Evolutionary conservation across 306 rosid species (phyloP).

Genomic region (Argentina anserina): DNA sequence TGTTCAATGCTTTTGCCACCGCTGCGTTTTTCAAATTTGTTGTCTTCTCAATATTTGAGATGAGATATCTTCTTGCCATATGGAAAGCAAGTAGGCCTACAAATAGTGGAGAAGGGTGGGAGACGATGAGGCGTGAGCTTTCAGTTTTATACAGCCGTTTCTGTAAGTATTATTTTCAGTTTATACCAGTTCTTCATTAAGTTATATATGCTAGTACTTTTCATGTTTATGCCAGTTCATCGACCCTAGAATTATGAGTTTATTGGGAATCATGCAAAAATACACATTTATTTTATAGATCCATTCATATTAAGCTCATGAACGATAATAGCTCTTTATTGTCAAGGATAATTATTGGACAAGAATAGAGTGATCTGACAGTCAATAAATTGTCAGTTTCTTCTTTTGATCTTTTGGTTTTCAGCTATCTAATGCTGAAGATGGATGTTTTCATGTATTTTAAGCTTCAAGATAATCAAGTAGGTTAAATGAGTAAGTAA

Average conservation of each 20-base stretch:
- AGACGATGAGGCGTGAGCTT: slow-evolving; percentile 95
- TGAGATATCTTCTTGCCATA: slow-evolving; percentile 99
- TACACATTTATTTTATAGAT: neutral
- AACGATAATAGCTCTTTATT: slow-evolving; percentile 1
- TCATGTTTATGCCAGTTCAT: neutral
- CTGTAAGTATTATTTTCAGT: slow-evolving; percentile 54
- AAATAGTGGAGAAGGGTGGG: slow-evolving; percentile 97
- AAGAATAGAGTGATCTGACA: neutral
- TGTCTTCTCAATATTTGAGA: slow-evolving; percentile 95
- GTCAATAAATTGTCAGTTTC: neutral
- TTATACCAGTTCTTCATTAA: neutral
- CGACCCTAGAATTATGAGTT: neutral
- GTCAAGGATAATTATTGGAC: neutral
- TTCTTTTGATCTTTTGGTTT: neutral
- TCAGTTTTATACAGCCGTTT: slow-evolving; percentile 94
- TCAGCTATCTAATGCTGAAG: neutral
- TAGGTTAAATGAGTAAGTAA: neutral
- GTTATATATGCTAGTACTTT: slow-evolving; percentile 60
- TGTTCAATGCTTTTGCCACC: slow-evolving; percentile 97
- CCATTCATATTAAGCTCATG: neutral
- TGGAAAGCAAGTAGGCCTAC: slow-evolving; percentile 96
- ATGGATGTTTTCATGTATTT: neutral
- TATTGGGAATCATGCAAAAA: neutral
- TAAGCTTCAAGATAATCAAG: neutral
- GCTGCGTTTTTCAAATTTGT: slow-evolving; percentile 99